phyloP scores from a whole-genome alignment of 345 rosid species.

The Moringa oleifera region DNA sequence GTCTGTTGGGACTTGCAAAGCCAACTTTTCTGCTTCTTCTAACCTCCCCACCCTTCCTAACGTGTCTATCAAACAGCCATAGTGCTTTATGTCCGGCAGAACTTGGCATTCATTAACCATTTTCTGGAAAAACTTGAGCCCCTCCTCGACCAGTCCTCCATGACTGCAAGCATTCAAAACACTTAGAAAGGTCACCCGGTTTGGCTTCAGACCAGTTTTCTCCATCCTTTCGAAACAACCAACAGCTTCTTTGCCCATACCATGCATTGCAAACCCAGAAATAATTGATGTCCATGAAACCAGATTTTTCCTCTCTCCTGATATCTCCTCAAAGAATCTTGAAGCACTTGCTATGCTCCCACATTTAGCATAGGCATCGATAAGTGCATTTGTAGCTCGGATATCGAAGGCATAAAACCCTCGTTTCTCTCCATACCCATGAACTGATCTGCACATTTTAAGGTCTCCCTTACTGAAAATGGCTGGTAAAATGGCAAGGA shows the following conservation, averaged over 20 bases:
- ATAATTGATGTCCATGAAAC: conserved; percentile 84
- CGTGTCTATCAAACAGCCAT: conserved; percentile 79
- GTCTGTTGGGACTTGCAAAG: conserved; percentile 48
- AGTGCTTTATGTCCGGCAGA: conserved; percentile 60
- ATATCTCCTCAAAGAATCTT: conserved; percentile 47
- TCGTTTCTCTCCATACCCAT: conserved; percentile 49
- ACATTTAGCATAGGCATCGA: conserved; percentile 73
- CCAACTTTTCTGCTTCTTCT: conserved; percentile 72
- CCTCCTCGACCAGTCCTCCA: conserved; percentile 72
- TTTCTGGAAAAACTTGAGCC: conserved; percentile 51
- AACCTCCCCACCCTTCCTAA: conserved; percentile 74
- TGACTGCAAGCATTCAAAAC: conserved; percentile 84
- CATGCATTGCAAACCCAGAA: conserved; percentile 77
- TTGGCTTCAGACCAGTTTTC: conserved; percentile 48
- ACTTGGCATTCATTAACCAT: conserved; percentile 49
- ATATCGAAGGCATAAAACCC: conserved; percentile 53
- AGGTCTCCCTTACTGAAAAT: conserved; percentile 42
- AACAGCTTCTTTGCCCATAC: conserved; percentile 74
- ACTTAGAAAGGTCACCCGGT: conserved; percentile 68
- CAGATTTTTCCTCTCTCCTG: conserved; percentile 40
- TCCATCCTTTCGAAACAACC: conserved; percentile 53
- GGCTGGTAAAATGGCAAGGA: conserved; percentile 65
- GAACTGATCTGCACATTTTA: conserved; percentile 50
- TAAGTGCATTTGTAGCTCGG: conserved; percentile 57
- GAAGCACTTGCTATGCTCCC: conserved; percentile 57